These are phyloP conservation scores for Cyamopsis tetragonoloba DNA, from an alignment of 306 rosid genomes.

Conservation along the genomic window DNA sequence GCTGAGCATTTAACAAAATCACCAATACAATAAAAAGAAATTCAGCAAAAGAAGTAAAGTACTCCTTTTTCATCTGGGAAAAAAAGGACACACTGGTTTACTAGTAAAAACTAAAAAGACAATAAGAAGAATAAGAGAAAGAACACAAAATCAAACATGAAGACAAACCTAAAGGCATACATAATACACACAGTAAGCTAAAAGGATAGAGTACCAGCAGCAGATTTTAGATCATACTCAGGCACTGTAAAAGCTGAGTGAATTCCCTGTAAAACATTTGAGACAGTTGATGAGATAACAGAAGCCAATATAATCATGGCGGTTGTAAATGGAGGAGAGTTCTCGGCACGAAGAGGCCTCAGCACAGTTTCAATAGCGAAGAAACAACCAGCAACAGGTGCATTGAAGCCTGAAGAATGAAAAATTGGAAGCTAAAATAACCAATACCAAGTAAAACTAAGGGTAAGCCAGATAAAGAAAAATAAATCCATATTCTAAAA, in stretches of 20 bases:
- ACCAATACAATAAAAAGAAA: conserved; percentile 9
- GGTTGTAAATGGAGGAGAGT: conserved; percentile 96
- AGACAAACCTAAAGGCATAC: background rate
- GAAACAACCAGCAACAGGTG: conserved; percentile 99
- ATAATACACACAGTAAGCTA: background rate
- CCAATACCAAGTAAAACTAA: conserved; percentile 6
- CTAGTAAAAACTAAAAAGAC: background rate
- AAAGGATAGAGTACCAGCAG: conserved; percentile 73
- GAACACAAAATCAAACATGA: background rate
- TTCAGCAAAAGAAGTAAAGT: background rate
- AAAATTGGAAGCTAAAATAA: conserved; percentile 27
- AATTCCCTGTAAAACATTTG: conserved; percentile 81
- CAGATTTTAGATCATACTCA: conserved; percentile 88
- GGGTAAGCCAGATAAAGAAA: background rate
- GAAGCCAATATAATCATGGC: conserved; percentile 99
- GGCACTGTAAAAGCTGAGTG: conserved; percentile 95
- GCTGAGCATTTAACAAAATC: background rate
- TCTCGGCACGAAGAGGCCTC: conserved; percentile 93
- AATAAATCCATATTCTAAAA: conserved; percentile 1
- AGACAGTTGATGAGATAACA: conserved; percentile 92
- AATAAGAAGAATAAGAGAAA: background rate
- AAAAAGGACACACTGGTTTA: background rate
- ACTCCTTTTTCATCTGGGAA: background rate
- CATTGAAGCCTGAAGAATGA: conserved; percentile 81
- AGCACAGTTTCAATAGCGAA: conserved; percentile 97